Base-by-base conservation (phyloP, 176 grass and related monocot genomes). In the Zea luxurians region DNA sequence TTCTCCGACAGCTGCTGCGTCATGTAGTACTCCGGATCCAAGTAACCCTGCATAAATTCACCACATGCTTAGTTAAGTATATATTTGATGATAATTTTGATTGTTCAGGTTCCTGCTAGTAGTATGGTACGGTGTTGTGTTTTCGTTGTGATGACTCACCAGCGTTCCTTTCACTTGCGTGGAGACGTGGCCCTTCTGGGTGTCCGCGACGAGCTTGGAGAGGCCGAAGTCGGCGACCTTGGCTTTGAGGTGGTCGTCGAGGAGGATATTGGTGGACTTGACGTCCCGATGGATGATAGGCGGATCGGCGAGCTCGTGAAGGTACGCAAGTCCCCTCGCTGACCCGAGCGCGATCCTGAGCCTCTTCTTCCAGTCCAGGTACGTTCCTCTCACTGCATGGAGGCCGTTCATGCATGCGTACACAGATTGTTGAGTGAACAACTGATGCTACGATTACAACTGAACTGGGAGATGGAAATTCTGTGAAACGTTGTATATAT, bases 11-110 rank as follows among this genome's bases (percentile, higher is more conserved):
- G 64, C 48, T 89, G 88, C 58, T 91, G 86, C 46, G 89, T 89
- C 80, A 83, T 87, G 71, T 89, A 89, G 90, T 92, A 92, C 79
- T 92, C 93, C 20, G 92, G 92, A 44, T 89, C 93, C 53, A 91
- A 9, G 35, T 96, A 96, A 0, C 93, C 93, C 93, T 96, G 34
- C 11, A 49, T 43, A 10, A 61, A 45, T 8, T 18, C 52, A n/a
- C 8, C 12, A 37, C 4, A 10, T 8, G 13, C 4, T 76, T 6
- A 68, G 5, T 42, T n/a, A 61, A 34, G 34, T 61, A 48, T 48
- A 27, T 4, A 4, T 13, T 50, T 4, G 0, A 41, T 71, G 61
- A 15, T 69, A 27, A 12, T 17, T 54, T 54, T 54, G 2, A 57
- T 9, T 18, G 3, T 34, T 60, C 10, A 6, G 13, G 4, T 53